Conservation (phyloP, 768 basidiomycete species). For the Candolleomyces aberdarensis region DNA sequence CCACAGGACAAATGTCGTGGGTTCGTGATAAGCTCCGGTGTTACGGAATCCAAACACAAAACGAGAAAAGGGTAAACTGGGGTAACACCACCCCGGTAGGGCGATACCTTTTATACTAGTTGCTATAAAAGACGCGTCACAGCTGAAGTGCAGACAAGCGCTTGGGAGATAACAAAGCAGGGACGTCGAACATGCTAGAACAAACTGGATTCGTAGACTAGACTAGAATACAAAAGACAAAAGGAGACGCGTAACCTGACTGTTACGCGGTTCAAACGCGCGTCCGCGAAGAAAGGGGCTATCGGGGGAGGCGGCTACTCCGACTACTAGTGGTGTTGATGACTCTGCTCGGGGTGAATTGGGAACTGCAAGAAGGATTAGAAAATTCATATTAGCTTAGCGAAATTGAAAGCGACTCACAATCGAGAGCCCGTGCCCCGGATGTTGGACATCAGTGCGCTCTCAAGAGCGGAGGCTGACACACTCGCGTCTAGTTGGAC, state of each 20-base stretch:
- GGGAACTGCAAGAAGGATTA: conserved; percentile 1
- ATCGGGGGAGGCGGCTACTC: neutral
- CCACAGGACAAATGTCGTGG: neutral
- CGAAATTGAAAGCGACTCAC: conserved; percentile 41
- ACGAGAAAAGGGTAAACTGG: neutral
- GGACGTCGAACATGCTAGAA: neutral
- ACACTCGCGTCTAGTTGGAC: conserved; percentile 58
- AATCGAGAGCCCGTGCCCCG: conserved; percentile 62
- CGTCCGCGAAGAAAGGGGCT: neutral
- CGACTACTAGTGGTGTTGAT: neutral
- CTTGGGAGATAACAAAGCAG: neutral
- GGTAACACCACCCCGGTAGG: neutral
- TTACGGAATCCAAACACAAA: neutral
- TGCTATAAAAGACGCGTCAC: neutral
- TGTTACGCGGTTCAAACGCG: neutral
- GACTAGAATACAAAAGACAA: neutral
- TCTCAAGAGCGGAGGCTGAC: conserved; percentile 77
- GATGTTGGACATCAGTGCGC: conserved; percentile 75
- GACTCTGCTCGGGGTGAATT: conserved; percentile 8
- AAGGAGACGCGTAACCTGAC: neutral
- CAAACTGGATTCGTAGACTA: neutral
- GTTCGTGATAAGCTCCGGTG: neutral
- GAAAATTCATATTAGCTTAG: neutral
- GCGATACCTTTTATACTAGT: neutral
- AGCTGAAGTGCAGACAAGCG: neutral